A percentile compares a stretch with the other conserved stretches of the same genome.
These are phyloP conservation scores for Globisporangium megalacanthum DNA, from an alignment of 352 stramenopile genomes.

Conservation along the genomic window DNA sequence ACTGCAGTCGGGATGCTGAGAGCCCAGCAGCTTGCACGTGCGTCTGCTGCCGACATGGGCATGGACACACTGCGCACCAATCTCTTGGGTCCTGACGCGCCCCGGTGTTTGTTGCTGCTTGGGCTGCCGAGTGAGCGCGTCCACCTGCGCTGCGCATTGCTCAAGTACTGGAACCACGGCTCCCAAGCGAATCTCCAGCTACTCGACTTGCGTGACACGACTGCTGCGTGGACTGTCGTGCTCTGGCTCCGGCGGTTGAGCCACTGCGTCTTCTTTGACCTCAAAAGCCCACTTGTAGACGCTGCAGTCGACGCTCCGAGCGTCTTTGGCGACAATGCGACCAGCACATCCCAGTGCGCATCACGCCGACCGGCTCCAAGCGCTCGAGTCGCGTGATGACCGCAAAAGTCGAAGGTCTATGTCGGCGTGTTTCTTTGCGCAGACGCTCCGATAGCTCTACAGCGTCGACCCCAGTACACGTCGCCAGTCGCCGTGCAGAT, in stretches of 20 bases:
- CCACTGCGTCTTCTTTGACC: conserved; percentile 85
- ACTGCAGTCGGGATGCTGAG: conserved; percentile 45
- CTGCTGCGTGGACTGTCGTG: conserved; percentile 68
- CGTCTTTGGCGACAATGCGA: conserved; percentile 37
- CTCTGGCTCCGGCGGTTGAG: conserved; percentile 62
- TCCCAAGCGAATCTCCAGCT: conserved; percentile 61
- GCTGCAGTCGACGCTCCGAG: conserved; percentile 73
- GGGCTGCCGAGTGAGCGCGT: conserved; percentile 46
- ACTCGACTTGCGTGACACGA: conserved; percentile 69
- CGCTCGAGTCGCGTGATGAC: conserved; percentile 83
- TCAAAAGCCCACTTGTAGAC: conserved; percentile 78
- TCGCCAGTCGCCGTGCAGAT: conserved; percentile 88
- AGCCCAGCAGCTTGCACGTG: conserved; percentile 59
- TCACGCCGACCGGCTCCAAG: conserved; percentile 79
- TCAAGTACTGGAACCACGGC: conserved; percentile 80
- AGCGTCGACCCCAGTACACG: conserved; percentile 85
- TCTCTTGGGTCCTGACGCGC: conserved; percentile 56
- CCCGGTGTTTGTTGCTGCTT: conserved; percentile 68
- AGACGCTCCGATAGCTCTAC: conserved; percentile 89
- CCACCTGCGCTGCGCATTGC: conserved; percentile 67
- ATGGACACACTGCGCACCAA: conserved; percentile 37
- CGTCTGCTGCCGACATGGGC: conserved; percentile 32
- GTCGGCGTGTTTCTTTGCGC: conserved; percentile 92
- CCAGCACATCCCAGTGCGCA: conserved; percentile 61
- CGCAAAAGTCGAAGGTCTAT: conserved; percentile 80